These are phyloP conservation scores for Wickerhamiella sergipiensis DNA, from an alignment of 805 yeast species.

Conservation along the genomic window DNA sequence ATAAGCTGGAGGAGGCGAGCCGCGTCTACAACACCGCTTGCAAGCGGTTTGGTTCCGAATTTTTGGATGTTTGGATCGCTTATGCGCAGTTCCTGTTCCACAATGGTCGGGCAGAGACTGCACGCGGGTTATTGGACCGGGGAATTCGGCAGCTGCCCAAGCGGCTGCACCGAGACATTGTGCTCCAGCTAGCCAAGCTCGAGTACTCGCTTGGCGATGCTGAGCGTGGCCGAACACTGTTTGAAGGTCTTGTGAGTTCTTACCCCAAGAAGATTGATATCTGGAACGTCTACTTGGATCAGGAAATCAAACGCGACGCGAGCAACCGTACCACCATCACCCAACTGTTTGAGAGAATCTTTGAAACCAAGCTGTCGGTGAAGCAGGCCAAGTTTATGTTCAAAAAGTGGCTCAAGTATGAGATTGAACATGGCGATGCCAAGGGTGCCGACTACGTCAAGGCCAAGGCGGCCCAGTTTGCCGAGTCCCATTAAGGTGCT, in stretches of 20 bases:
- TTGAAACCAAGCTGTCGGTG: constrained; percentile 49
- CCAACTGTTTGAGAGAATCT: constrained; percentile 69
- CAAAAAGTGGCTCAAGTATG: constrained; percentile 78
- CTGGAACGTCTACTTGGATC: constrained; percentile 93
- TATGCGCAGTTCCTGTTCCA: constrained; percentile 66
- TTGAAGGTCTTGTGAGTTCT: constrained; percentile 82
- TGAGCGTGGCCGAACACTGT: constrained; percentile 88
- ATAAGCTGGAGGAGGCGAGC: constrained; percentile 58
- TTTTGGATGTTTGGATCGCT: constrained; percentile 64
- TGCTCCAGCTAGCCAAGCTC: constrained; percentile 75
- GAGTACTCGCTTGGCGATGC: constrained; percentile 73
- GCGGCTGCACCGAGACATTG: constrained; percentile 37
- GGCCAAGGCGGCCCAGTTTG: constrained; percentile 79
- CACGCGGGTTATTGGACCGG: constrained; percentile 49
- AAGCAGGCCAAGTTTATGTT: constrained; percentile 93
- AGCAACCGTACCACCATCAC: constrained; percentile 52
- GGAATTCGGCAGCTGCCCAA: constrained; percentile 43
- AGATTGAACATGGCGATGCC: constrained; percentile 53
- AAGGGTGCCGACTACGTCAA: constrained; percentile 72
- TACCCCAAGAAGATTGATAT: constrained; percentile 85
- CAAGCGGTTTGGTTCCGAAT: constrained; percentile 65
- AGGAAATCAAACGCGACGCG: constrained; percentile 56
- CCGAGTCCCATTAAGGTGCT: constrained; percentile 20
- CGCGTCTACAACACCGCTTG: constrained; percentile 49
- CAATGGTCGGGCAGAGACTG: constrained; percentile 31